phyloP scores from a whole-genome alignment of 2,329 filamentous ascomycete genomes.

The Arthrobotrys musiformis region DNA sequence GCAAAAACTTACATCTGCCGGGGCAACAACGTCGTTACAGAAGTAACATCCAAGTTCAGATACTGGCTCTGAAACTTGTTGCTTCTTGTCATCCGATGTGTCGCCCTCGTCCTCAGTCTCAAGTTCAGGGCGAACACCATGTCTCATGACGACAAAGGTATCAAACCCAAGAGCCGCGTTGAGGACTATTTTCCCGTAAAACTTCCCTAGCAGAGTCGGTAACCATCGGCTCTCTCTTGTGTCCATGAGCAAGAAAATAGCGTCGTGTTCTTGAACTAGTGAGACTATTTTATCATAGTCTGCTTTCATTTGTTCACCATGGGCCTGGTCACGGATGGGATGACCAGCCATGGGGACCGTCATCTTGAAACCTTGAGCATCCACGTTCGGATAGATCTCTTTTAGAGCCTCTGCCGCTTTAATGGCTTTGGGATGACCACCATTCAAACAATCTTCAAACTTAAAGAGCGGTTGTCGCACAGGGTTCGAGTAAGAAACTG shows the following conservation, averaged over 20 bases:
- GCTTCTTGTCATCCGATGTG: conserved; percentile 57
- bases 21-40: conserved; percentile 96
- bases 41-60: conserved; percentile 90
- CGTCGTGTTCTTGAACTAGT: conserved; percentile 86
- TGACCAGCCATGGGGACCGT: conserved; percentile 97
- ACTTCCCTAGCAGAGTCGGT: conserved; percentile 94
- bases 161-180: conserved; percentile 97
- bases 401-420: conserved; percentile 81
- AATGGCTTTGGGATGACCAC: conserved; percentile 83
- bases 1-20: conserved; percentile 78
- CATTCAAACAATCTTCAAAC: conserved; percentile 86
- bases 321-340: conserved; percentile 71
- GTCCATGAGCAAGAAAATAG: conserved; percentile 96
- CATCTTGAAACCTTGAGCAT: conserved; percentile 80
- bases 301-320: conserved; percentile 74
- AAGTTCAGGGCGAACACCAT: conserved; percentile 74
- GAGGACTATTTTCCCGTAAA: conserved; percentile 91
- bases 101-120: conserved; percentile 62
- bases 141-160: conserved; percentile 96
- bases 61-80: conserved; percentile 66
- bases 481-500: conserved; percentile 94
- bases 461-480: conserved; percentile 92
- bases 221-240: conserved; percentile 94
- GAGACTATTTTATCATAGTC: conserved; percentile 80
- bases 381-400: conserved; percentile 90